Conservation (phyloP, 2,329 filamentous ascomycete species). For the Paraphaeosphaeria minitans region DNA sequence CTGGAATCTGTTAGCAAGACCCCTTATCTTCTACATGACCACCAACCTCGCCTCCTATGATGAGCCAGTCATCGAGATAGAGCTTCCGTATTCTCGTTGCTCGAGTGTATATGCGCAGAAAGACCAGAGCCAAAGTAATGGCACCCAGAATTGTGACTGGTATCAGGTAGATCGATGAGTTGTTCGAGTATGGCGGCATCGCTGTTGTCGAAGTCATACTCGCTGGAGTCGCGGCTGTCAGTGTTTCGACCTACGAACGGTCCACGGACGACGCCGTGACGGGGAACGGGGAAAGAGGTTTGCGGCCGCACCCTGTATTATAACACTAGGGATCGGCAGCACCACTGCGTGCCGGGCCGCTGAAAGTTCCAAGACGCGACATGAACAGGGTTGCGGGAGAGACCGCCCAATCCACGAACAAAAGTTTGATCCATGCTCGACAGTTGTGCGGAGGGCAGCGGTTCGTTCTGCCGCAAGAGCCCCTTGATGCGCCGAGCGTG, state of each 20-base stretch:
- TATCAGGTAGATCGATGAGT: constrained; percentile 24
- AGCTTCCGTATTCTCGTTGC: constrained; percentile 22
- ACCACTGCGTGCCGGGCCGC: neutral
- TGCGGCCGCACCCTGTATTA: neutral
- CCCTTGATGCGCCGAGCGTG: neutral
- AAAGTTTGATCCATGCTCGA: constrained; percentile 7
- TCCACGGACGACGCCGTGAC: neutral
- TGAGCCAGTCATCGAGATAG: constrained; percentile 34
- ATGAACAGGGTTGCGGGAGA: neutral
- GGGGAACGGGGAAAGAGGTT: constrained; percentile 6
- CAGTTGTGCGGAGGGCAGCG: neutral
- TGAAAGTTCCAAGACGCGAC: neutral
- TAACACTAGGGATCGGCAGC: constrained; percentile 4
- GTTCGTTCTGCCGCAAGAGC: neutral
- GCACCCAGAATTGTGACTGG: constrained; percentile 26
- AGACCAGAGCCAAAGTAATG: constrained; percentile 26
- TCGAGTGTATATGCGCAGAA: constrained; percentile 29
- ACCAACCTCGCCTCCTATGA: constrained; percentile 31
- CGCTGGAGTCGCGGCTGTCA: neutral
- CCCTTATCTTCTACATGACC: neutral
- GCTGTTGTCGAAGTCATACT: constrained; percentile 8
- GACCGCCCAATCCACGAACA: neutral
- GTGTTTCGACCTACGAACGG: neutral
- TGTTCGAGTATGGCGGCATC: constrained; percentile 28
- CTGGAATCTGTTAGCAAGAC: constrained; percentile 11